Conservation (phyloP, 345 rosid species). For the Toxicodendron radicans region DNA sequence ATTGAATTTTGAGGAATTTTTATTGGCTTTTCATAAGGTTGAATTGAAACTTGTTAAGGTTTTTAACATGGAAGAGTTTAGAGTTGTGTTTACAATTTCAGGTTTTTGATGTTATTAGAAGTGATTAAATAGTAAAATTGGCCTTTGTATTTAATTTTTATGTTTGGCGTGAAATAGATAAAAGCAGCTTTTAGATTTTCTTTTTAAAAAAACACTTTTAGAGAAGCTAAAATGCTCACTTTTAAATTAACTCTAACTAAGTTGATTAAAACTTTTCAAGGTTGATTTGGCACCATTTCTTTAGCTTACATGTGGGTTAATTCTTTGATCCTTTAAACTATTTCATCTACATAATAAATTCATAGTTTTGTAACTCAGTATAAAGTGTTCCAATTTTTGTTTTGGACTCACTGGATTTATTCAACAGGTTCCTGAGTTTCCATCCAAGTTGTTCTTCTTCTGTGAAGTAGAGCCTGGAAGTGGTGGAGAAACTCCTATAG, state of each 20-base stretch:
- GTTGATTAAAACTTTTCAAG: too few species aligned
- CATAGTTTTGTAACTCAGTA: neutral
- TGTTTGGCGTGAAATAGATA: neutral
- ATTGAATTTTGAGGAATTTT: neutral
- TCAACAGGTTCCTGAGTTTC: conserved; percentile 83
- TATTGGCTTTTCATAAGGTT: neutral
- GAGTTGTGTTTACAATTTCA: neutral
- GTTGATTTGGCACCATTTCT: too few species aligned
- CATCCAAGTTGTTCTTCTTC: conserved; percentile 82
- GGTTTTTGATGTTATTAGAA: neutral
- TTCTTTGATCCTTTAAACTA: too few species aligned
- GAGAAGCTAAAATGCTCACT: too few species aligned
- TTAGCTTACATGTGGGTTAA: too few species aligned
- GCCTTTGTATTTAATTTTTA: neutral
- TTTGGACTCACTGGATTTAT: neutral
- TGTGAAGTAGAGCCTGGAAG: conserved; percentile 82
- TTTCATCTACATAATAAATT: neutral
- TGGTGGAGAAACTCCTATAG: conserved; percentile 94
- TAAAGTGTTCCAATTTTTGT: neutral
- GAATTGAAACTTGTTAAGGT: neutral
- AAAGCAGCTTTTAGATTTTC: neutral
- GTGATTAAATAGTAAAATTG: neutral
- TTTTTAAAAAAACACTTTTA: too few species aligned
- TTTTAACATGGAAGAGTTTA: neutral
- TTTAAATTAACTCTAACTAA: too few species aligned